Conservation (phyloP, 2,329 filamentous ascomycete genomes). For the Colletotrichum acutatum region DNA sequence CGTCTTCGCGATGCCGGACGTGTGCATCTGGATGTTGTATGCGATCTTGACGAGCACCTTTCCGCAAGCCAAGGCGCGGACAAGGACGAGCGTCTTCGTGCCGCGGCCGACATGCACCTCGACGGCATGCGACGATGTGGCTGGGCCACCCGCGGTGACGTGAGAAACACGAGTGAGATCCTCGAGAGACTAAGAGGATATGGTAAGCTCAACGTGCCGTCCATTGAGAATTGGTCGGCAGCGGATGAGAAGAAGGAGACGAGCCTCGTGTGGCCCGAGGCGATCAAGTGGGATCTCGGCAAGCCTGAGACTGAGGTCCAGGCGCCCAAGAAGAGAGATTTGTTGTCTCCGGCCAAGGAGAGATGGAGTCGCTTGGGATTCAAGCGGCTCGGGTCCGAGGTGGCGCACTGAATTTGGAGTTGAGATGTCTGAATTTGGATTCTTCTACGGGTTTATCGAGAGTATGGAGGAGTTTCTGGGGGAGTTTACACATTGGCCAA, state of each 20-base stretch:
- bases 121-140: conserved; percentile 40
- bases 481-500: not conserved
- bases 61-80: conserved; percentile 10
- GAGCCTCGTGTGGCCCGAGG: conserved; percentile 31
- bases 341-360: conserved; percentile 38
- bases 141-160: conserved; percentile 36
- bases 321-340: conserved; percentile 30
- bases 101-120: conserved; percentile 37
- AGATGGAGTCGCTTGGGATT: conserved; percentile 36
- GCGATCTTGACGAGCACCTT: conserved; percentile 38
- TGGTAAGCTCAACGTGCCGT: conserved; percentile 34
- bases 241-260: conserved; percentile 37
- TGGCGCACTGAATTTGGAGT: not conserved
- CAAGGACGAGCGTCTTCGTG: conserved; percentile 36
- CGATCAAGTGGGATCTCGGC: conserved; percentile 35
- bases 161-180: conserved; percentile 20
- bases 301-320: conserved; percentile 25
- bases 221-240: conserved; percentile 36
- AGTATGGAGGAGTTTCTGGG: not conserved
- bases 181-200: conserved; percentile 36
- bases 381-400: not conserved
- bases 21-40: conserved; percentile 44
- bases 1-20: conserved; percentile 43
- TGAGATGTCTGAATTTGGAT: not conserved
- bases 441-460: not conserved